Conservation (phyloP, 352 stramenopile species). For the Phytopythium litorale region DNA sequence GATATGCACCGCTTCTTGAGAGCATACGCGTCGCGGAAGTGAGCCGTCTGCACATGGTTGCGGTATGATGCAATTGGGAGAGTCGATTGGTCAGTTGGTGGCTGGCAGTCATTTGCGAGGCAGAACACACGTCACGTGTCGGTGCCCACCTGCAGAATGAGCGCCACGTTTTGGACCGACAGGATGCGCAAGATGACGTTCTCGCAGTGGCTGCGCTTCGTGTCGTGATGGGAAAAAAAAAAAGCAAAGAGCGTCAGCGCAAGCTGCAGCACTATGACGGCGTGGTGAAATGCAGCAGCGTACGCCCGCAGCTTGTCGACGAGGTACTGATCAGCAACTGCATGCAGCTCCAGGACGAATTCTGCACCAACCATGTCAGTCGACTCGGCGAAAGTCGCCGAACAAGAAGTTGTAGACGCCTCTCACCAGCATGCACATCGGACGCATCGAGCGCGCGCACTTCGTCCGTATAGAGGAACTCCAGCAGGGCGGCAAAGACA, state of each 20-base stretch:
- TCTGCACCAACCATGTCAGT: conserved; percentile 23
- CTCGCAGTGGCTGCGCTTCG: conserved; percentile 65
- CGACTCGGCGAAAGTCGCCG: not conserved
- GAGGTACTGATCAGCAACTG: conserved; percentile 86
- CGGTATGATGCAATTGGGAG: not conserved
- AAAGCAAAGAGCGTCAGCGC: not conserved
- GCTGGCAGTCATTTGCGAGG: not conserved
- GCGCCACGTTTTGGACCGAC: conserved; percentile 67
- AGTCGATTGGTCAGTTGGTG: not conserved
- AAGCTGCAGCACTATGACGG: not conserved
- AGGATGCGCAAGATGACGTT: conserved; percentile 60
- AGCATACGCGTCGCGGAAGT: conserved; percentile 59
- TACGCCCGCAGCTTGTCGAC: conserved; percentile 55
- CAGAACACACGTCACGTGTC: not conserved
- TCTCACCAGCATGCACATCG: conserved; percentile 38
- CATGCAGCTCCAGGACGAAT: conserved; percentile 78
- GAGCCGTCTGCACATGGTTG: conserved; percentile 40
- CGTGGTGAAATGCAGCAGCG: not conserved
- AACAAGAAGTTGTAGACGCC: not conserved
- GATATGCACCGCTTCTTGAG: conserved; percentile 80
- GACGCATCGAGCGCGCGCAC: conserved; percentile 34
- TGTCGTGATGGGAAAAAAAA: not conserved
- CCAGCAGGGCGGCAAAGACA: conserved; percentile 78
- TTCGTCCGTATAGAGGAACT: conserved; percentile 89
- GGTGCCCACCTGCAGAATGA: conserved; percentile 57